phyloP scores from a whole-genome alignment of 2,329 filamentous ascomycete genomes.

The Calcarisporium arbuscula region DNA sequence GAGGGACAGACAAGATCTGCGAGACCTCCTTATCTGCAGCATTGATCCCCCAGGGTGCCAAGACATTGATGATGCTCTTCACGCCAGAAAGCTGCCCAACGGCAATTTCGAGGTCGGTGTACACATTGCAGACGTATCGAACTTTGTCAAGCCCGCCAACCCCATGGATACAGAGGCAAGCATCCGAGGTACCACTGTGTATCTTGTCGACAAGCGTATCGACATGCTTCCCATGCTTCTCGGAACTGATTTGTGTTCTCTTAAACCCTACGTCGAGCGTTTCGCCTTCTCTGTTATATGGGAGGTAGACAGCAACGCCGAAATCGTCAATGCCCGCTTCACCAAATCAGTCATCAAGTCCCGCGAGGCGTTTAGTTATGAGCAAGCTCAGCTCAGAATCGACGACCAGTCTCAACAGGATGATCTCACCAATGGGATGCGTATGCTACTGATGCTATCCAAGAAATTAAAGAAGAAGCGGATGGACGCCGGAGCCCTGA shows the following conservation, averaged over 20 bases:
- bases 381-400: constrained; percentile 89
- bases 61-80: constrained; percentile 95
- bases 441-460: constrained; percentile 77
- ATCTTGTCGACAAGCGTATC: constrained; percentile 97
- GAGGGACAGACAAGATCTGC: constrained; percentile 76
- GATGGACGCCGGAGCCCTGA: constrained; percentile 91
- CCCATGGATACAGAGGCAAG: constrained; percentile 96
- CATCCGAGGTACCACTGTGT: constrained; percentile 90
- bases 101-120: constrained; percentile 95
- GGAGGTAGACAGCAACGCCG: constrained; percentile 81
- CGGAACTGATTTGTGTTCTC: constrained; percentile 89
- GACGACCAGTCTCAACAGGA: constrained; percentile 85
- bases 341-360: constrained; percentile 98
- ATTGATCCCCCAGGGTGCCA: constrained; percentile 95
- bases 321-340: constrained; percentile 80
- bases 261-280: constrained; percentile 96
- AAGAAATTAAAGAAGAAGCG: constrained; percentile 92
- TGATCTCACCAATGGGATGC: constrained; percentile 84
- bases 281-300: constrained; percentile 81
- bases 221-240: constrained; percentile 98
- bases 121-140: constrained; percentile 98
- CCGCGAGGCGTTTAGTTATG: constrained; percentile 94
- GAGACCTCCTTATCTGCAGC: constrained; percentile 86
- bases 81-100: constrained; percentile 77
- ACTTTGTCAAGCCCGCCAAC: constrained; percentile 95